Conservation (phyloP, 768 basidiomycete genomes). For the Pisolithus microcarpus region DNA sequence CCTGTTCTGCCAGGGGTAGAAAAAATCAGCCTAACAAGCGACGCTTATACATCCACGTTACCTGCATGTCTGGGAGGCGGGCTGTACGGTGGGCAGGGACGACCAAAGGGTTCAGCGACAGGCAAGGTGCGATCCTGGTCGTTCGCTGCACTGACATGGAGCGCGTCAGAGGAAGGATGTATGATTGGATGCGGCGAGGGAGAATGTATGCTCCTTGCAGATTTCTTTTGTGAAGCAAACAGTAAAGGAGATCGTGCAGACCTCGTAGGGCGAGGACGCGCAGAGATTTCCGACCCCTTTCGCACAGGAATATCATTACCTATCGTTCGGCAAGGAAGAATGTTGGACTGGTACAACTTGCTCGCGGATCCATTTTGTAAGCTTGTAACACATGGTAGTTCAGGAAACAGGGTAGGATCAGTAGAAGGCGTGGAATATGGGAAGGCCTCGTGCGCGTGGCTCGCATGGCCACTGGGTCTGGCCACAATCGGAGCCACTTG, state of each 20-base stretch:
- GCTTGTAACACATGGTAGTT: not conserved
- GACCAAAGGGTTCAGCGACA: too few relatives aligned
- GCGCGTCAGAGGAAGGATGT: not conserved
- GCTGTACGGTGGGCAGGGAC: not conserved
- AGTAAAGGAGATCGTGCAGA: too few relatives aligned
- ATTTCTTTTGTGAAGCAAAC: too few relatives aligned
- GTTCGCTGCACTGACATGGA: not conserved
- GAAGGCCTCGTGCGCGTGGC: not conserved
- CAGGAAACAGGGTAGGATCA: too few relatives aligned
- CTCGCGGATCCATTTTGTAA: too few relatives aligned
- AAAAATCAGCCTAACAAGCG: not conserved
- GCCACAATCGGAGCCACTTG: not conserved
- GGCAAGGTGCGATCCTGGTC: too few relatives aligned
- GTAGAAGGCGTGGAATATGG: too few relatives aligned
- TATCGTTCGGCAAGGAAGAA: not conserved
- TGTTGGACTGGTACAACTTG: too few relatives aligned
- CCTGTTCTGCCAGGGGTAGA: too few relatives aligned
- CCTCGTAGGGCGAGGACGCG: too few relatives aligned
- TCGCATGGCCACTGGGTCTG: not conserved
- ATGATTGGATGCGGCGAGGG: not conserved
- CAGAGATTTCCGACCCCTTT: too few relatives aligned
- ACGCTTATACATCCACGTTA: not conserved
- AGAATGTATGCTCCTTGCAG: not conserved
- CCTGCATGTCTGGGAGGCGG: not conserved
- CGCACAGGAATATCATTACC: too few relatives aligned